Evolutionary conservation across 2,329 filamentous ascomycete species (phyloP).

Genomic region (Keithomyces neogunnii): DNA sequence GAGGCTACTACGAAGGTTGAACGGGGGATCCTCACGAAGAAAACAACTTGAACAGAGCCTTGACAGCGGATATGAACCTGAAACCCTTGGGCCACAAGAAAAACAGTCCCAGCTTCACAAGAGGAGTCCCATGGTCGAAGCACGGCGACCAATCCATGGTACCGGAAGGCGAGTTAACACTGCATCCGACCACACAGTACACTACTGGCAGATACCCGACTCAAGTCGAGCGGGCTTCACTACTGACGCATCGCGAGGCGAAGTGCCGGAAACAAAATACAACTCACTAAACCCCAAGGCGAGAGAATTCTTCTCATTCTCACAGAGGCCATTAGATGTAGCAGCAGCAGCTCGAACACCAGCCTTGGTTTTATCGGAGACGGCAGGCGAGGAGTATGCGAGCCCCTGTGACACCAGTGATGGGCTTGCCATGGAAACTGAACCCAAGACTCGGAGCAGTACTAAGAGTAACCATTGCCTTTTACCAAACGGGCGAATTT

Average conservation of each 20-base stretch:
- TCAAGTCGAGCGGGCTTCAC: not conserved
- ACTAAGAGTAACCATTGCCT: not conserved
- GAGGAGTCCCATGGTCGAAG: not conserved
- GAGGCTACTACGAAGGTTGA: constrained; percentile 19
- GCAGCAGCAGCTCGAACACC: not conserved
- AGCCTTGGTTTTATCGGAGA: not conserved
- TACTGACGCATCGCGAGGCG: not conserved
- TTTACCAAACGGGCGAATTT: not conserved
- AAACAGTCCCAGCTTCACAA: not conserved
- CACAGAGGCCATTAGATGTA: not conserved
- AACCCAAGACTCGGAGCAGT: not conserved
- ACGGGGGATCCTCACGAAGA: constrained; percentile 3
- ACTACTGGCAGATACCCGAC: constrained; percentile 1
- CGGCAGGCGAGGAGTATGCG: not conserved
- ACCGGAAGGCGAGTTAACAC: constrained; percentile 8
- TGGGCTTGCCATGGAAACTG: not conserved
- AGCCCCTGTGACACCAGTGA: not conserved
- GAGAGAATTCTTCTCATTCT: constrained; percentile 10
- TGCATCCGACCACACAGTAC: constrained; percentile 8
- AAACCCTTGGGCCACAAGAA: not conserved
- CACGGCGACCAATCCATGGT: constrained; percentile 1
- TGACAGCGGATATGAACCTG: not conserved
- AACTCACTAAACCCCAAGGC: constrained; percentile 12
- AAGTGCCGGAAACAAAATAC: not conserved
- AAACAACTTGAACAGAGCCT: constrained; percentile 1